Percentiles rank a stretch among this genome's conserved stretches.
Conservation (phyloP, 2,329 filamentous ascomycete genomes). For the Laburnicola sp. region DNA sequence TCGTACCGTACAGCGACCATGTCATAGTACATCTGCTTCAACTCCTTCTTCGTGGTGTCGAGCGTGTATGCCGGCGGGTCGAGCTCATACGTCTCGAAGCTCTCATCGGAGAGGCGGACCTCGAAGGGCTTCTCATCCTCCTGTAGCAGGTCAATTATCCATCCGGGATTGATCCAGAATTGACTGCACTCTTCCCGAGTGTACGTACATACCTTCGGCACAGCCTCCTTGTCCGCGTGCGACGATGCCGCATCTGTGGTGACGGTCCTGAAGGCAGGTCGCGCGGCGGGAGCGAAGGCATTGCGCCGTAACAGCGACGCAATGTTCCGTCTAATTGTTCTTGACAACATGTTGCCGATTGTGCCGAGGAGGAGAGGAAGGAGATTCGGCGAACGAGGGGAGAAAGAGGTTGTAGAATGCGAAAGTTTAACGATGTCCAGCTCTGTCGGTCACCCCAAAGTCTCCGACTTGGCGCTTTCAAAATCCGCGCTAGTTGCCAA, state of each 20-base stretch:
- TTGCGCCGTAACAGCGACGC: slow-evolving; percentile 46
- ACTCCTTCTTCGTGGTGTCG: slow-evolving; percentile 92
- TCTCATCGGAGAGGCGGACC: slow-evolving; percentile 93
- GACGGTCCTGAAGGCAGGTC: slow-evolving; percentile 65
- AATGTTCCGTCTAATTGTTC: slow-evolving; percentile 46
- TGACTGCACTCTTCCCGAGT: slow-evolving; percentile 5
- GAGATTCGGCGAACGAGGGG: slow-evolving; percentile 23
- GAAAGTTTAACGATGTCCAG: slow-evolving; percentile 18
- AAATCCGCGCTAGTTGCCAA: no score
- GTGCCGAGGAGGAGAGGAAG: slow-evolving; percentile 21
- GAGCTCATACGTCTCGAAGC: slow-evolving; percentile 99
- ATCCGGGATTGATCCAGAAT: background rate
- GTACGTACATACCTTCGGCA: slow-evolving; percentile 63
- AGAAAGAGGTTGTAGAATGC: slow-evolving; percentile 23
- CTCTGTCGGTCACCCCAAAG: no score
- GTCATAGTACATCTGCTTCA: slow-evolving; percentile 99
- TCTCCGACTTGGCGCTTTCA: no score
- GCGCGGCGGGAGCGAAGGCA: slow-evolving; percentile 39
- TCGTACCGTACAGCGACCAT: slow-evolving; percentile 92
- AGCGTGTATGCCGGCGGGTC: slow-evolving; percentile 93
- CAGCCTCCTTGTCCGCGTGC: slow-evolving; percentile 75
- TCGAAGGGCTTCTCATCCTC: slow-evolving; percentile 93
- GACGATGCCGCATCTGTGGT: slow-evolving; percentile 94
- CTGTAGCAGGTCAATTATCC: slow-evolving; percentile 53
- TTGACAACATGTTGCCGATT: slow-evolving; percentile 44